Evolutionary conservation across 495 filamentous ascomycete species (phyloP).

Genomic region (Neurospora sp.): DNA sequence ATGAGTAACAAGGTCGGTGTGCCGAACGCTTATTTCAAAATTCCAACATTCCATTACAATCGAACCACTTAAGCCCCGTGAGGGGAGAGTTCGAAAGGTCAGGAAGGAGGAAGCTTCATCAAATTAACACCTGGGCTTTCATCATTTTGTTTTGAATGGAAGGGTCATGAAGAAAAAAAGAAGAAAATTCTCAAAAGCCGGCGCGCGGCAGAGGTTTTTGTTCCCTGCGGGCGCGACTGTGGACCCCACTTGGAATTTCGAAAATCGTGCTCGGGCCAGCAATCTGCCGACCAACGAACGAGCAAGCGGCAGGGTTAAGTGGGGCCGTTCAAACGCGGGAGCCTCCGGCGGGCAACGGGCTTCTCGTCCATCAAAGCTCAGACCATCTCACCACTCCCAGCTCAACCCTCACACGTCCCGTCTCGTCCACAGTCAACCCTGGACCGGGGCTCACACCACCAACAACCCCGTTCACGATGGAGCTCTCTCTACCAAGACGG

Average conservation of each 20-base stretch:
- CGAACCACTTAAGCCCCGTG: slow-evolving; percentile 82
- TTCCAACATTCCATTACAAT: slow-evolving; percentile 52
- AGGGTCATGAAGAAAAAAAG: slow-evolving; percentile 69
- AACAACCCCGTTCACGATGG: neutral
- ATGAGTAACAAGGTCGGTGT: slow-evolving; percentile 92
- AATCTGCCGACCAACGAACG: slow-evolving; percentile 8
- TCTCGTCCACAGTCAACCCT: neutral
- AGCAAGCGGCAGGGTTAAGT: neutral
- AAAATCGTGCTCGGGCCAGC: slow-evolving; percentile 8
- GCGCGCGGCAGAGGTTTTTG: slow-evolving; percentile 10
- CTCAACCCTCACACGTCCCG: neutral
- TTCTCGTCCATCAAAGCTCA: neutral
- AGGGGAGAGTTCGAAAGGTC: slow-evolving; percentile 68
- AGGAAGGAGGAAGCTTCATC: slow-evolving; percentile 62
- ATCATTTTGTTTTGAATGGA: slow-evolving; percentile 98
- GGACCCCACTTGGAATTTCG: slow-evolving; percentile 9
- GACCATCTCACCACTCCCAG: neutral
- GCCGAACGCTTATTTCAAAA: slow-evolving; percentile 98
- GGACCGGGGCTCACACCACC: neutral
- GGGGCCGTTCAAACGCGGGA: neutral
- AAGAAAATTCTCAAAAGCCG: slow-evolving; percentile 22
- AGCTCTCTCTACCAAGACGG: neutral
- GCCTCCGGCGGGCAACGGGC: neutral
- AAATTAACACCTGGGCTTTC: slow-evolving; percentile 94
- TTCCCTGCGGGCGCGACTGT: neutral